Percentiles rank a stretch among this genome's conserved stretches.
These are phyloP conservation scores for Termitomyces sp. DNA, from an alignment of 768 basidiomycete species.

Conservation along the genomic window DNA sequence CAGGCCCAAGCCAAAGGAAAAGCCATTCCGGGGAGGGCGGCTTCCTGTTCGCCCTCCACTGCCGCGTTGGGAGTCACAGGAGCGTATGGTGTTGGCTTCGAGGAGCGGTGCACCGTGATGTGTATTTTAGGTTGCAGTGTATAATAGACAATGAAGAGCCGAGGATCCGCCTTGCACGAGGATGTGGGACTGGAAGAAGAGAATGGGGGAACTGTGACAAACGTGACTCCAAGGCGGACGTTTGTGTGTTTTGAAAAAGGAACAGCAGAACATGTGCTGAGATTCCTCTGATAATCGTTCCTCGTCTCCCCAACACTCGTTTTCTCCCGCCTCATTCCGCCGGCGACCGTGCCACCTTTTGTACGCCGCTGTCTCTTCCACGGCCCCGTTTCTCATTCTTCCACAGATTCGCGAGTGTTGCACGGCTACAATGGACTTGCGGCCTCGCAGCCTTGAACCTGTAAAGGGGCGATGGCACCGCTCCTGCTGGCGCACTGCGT, in stretches of 20 bases:
- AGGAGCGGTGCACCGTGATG: background rate
- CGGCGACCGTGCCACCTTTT: conserved; percentile 21
- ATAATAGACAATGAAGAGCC: background rate
- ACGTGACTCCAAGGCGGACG: conserved; percentile 22
- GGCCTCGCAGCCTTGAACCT: conserved; percentile 13
- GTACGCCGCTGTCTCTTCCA: conserved; percentile 15
- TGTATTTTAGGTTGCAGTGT: background rate
- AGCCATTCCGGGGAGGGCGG: conserved; percentile 17
- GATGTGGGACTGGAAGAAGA: conserved; percentile 1
- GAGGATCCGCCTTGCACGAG: background rate
- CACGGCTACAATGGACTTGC: conserved; percentile 19
- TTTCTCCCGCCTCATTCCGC: conserved; percentile 19
- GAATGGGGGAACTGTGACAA: conserved; percentile 6
- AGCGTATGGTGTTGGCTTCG: no score
- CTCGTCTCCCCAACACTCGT: conserved; percentile 9
- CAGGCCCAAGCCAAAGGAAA: conserved; percentile 11
- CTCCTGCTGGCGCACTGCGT: conserved; percentile 37
- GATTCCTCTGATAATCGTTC: conserved; percentile 22
- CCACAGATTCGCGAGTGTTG: no score
- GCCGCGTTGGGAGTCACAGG: conserved; percentile 20
- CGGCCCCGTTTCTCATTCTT: conserved; percentile 2
- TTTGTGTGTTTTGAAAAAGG: conserved; percentile 18
- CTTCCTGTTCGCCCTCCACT: conserved; percentile 20
- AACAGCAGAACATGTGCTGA: conserved; percentile 25
- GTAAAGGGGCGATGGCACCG: conserved; percentile 33